These are phyloP conservation scores for Jacaranda copaia DNA, from an alignment of 257 asterid genomes.

Conservation along the genomic window DNA sequence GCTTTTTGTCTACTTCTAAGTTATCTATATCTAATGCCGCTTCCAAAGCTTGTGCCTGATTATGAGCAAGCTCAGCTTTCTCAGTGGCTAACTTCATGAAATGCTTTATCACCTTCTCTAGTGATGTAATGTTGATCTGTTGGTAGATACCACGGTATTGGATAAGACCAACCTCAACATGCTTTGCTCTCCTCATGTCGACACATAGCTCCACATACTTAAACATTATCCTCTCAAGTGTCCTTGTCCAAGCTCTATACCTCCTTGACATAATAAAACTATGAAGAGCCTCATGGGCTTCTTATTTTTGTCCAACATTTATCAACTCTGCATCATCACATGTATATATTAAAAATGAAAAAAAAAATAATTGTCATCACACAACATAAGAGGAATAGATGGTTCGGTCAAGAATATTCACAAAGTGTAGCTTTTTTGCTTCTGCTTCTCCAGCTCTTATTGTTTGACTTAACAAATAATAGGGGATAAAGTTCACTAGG, in stretches of 20 bases:
- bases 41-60: conserved; percentile 82
- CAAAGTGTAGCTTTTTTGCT: too few relatives aligned
- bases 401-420: too few relatives aligned
- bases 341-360: conserved; percentile 11
- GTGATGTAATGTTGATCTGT: conserved; percentile 83
- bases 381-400: not conserved
- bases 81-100: conserved; percentile 94
- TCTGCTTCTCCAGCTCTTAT: too few relatives aligned
- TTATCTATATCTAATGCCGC: conserved; percentile 92
- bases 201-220: conserved; percentile 94
- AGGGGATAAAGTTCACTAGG: not conserved
- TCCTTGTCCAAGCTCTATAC: conserved; percentile 91
- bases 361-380: too few relatives aligned
- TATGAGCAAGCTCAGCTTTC: conserved; percentile 88
- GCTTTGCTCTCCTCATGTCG: conserved; percentile 94
- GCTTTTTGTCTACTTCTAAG: conserved; percentile 91
- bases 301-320: conserved; percentile 92
- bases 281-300: conserved; percentile 89
- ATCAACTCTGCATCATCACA: conserved; percentile 75
- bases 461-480: not conserved
- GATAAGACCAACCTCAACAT: conserved; percentile 93
- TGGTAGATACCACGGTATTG: conserved; percentile 95
- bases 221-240: conserved; percentile 87
- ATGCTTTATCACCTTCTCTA: conserved; percentile 96
- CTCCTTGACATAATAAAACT: conserved; percentile 85